Base-by-base conservation (phyloP, 2,329 filamentous ascomycete genomes). In the Emergomyces pasteurianus region DNA sequence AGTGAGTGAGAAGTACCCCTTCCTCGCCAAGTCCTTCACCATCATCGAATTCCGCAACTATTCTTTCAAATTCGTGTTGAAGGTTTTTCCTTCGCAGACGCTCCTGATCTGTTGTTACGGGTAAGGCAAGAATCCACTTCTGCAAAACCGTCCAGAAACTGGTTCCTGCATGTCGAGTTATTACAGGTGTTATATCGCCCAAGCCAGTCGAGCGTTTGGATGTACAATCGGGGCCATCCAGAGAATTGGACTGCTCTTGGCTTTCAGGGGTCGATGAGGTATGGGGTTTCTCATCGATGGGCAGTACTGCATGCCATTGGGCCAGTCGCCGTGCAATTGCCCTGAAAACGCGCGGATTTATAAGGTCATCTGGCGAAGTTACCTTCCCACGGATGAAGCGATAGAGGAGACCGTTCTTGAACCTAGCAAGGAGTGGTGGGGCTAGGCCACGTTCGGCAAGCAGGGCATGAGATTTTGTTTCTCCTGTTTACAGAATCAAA, bases 111-210 rank as follows among this genome's bases (percentile, higher is more conserved):
- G 87, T 94, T 60, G 81, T 80, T 58, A 81, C 84, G 14, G 94
- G 92, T 64, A 99, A 80, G 46, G 90, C 92, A 67, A 87, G 78
- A 61, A 96, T 90, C 94, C 94, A 99, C 76, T 92, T 95, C 73
- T 95, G 90, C 82, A 96, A 88, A 40, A 95, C 91, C 7, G 89
- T 90, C 94, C 94, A 99, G 60, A 95, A 78, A 72, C 95, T 96
- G 21, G 91, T 89, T n/a, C 84, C 80, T 5, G 86, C 86, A 70
- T 87, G 90, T 63, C 84, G 84, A 53, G 84, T 84, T 26, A 84
- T 84, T 52, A 82, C 78, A 63, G 70, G 69, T 58, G 68, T 64
- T 58, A 67, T 67, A 50, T 70, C 65, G 38, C 66, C 58, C 64
- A 55, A 62, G 67, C 64, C 66, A 60, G 69, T 38, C 65, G 60